Base-by-base conservation (phyloP, 129 eudicot species). In the Smallanthus sonchifolius region DNA sequence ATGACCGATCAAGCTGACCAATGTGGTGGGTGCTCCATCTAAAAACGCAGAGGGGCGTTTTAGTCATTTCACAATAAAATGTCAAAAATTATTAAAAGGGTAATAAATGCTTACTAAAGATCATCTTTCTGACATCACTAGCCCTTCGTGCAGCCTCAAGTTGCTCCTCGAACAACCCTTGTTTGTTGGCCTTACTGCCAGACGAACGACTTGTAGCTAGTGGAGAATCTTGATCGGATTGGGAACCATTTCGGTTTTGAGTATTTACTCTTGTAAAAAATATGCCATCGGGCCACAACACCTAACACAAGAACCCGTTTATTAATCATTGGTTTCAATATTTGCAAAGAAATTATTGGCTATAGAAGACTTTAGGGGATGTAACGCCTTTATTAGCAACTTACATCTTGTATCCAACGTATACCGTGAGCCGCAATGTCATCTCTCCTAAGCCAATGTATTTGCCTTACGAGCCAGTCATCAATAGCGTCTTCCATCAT, bases 401-500 rank as follows among this genome's bases (percentile, higher is more conserved):
- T 85, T 84, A 91, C 99, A 88, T 95, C 92, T 70, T 91, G 96
- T 80, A 95, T 82, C 99, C 97, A 95, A 63, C 77, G 94, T 48
- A 95, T 88, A 47, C 96, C 97, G 9, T 82, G 82, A 71, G 97
- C 95, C 73, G 91, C 79, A 67, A 89, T 84, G 61, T 91, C 90
- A 35, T 91, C 99, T 84, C 96, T 84, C 40, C 97, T 88, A 66
- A 95, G 95, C 97, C 88, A 88, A 62, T 88, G 97, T 61, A 95
- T 95, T 75, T 95, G 96, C 86, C 88, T 77, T 67, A 95, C 70
- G 38, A 95, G 93, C 99, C 99, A 95, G 81, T 95, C 99, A 69
- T 95, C 99, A 77, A 95, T 85, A 40, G 99, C 99, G 82, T 95
- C 99, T 82, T 95, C 99, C 99, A 95, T 95, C 82, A 95, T 86